Percentiles rank a stretch among this genome's conserved stretches.
These are phyloP conservation scores for Protomyces lactucae-debilis DNA, from an alignment of 1,139 yeast genomes.

Conservation along the genomic window DNA sequence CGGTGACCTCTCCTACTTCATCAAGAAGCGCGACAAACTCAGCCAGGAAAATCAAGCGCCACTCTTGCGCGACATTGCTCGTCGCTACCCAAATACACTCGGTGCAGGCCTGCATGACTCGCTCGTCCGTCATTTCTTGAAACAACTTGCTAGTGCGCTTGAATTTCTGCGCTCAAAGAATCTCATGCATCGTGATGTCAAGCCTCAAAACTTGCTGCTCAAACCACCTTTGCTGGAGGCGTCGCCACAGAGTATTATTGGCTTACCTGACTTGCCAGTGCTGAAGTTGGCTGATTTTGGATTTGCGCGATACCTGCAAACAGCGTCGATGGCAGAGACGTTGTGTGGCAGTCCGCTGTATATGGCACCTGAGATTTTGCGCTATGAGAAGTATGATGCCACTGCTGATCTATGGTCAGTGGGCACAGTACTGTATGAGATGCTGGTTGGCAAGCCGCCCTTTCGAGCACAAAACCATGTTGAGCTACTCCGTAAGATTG, in stretches of 20 bases:
- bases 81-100: conserved; percentile 74
- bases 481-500: conserved; percentile 78
- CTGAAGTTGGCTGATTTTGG: conserved; percentile 96
- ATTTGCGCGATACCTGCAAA: conserved; percentile 88
- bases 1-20: conserved; percentile 87
- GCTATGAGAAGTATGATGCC: conserved; percentile 93
- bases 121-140: conserved; percentile 74
- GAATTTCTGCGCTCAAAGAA: conserved; percentile 74
- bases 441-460: conserved; percentile 94
- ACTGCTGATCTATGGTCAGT: conserved; percentile 98
- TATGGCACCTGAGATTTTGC: conserved; percentile 96
- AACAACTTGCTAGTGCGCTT: conserved; percentile 80
- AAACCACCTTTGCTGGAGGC: conserved; percentile 56
- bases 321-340: conserved; percentile 91
- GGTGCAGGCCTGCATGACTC: conserved; percentile 74
- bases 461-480: conserved; percentile 89
- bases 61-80: conserved; percentile 65
- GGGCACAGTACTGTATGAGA: conserved; percentile 91
- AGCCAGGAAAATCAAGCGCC: conserved; percentile 58
- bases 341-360: conserved; percentile 94
- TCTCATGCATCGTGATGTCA: conserved; percentile 87
- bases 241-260: conserved; percentile 49
- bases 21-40: conserved; percentile 68
- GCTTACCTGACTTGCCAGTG: conserved; percentile 77
- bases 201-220: conserved; percentile 83